Evolutionary conservation across 2,329 filamentous ascomycete species (phyloP).

Genomic region (Fusarium luffae): DNA sequence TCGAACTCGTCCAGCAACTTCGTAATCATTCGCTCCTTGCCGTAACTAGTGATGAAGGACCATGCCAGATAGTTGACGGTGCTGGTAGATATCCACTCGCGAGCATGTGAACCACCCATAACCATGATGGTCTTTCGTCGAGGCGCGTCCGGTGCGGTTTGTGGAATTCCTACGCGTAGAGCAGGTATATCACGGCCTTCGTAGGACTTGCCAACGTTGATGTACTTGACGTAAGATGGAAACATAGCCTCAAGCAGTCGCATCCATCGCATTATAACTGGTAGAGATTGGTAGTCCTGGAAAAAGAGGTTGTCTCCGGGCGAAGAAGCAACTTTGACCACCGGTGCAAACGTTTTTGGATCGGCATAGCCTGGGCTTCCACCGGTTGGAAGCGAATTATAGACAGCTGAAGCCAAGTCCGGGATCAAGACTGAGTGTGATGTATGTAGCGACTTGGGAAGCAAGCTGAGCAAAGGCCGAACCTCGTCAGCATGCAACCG

Average conservation of each 20-base stretch:
- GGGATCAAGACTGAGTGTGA: slow-evolving; percentile 81
- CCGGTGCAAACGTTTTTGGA: slow-evolving; percentile 45
- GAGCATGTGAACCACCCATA: slow-evolving; percentile 87
- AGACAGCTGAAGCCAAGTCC: slow-evolving; percentile 81
- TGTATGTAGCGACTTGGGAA: slow-evolving; percentile 78
- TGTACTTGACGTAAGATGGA: slow-evolving; percentile 77
- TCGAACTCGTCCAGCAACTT: slow-evolving; percentile 86
- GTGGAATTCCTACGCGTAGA: slow-evolving; percentile 75
- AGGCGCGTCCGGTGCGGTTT: slow-evolving; percentile 53
- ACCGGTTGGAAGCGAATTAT: slow-evolving; percentile 58
- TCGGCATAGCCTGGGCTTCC: slow-evolving; percentile 29
- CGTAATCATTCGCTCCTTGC: slow-evolving; percentile 76
- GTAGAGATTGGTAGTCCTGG: slow-evolving; percentile 87
- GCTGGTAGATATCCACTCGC: slow-evolving; percentile 95
- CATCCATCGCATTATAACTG: slow-evolving; percentile 91
- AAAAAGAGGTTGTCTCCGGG: slow-evolving; percentile 84
- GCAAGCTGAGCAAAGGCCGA: slow-evolving; percentile 78
- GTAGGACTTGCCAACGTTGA: slow-evolving; percentile 84
- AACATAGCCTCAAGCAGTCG: slow-evolving; percentile 90
- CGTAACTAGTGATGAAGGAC: slow-evolving; percentile 85
- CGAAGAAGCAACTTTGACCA: slow-evolving; percentile 48
- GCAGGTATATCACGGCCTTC: slow-evolving; percentile 89
- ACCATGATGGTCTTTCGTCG: slow-evolving; percentile 82
- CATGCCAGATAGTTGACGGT: slow-evolving; percentile 93
- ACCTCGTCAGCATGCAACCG: slow-evolving; percentile 80